Conservation (phyloP, 495 filamentous ascomycete species). For the Xylaria longipes region DNA sequence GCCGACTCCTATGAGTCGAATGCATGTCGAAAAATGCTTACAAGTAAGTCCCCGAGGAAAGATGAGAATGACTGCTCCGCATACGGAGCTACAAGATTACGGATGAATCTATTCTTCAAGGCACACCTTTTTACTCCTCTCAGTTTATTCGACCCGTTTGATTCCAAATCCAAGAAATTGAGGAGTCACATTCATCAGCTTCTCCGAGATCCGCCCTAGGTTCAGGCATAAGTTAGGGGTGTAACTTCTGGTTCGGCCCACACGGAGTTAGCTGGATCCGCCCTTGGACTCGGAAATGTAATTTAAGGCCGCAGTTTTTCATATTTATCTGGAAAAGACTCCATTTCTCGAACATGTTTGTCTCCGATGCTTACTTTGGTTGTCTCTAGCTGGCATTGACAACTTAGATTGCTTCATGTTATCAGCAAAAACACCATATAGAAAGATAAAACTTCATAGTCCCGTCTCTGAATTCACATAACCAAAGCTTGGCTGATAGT, state of each 20-base stretch:
- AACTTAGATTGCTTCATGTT: not conserved
- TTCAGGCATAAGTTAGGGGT: not conserved
- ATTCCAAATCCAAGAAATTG: not conserved
- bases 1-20: not conserved
- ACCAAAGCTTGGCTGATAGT: not conserved
- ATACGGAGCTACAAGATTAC: not conserved
- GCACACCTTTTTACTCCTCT: not conserved
- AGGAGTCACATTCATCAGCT: not conserved
- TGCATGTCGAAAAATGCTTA: not conserved
- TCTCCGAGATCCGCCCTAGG: constrained; percentile 8
- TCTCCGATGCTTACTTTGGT: not conserved
- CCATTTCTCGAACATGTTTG: not conserved
- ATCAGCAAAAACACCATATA: not conserved
- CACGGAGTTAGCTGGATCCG: constrained; percentile 17
- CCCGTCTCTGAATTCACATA: not conserved
- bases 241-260: not conserved
- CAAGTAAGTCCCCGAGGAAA: not conserved
- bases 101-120: not conserved
- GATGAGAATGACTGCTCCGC: not conserved
- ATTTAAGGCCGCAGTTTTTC: not conserved
- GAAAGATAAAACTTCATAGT: not conserved
- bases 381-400: not conserved
- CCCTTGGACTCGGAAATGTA: constrained; percentile 14
- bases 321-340: not conserved
- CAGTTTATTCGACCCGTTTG: not conserved